A percentile compares a stretch with the other conserved stretches of the same genome.
phyloP scores from a whole-genome alignment of 495 filamentous ascomycete species.

The Cercophora sp. region DNA sequence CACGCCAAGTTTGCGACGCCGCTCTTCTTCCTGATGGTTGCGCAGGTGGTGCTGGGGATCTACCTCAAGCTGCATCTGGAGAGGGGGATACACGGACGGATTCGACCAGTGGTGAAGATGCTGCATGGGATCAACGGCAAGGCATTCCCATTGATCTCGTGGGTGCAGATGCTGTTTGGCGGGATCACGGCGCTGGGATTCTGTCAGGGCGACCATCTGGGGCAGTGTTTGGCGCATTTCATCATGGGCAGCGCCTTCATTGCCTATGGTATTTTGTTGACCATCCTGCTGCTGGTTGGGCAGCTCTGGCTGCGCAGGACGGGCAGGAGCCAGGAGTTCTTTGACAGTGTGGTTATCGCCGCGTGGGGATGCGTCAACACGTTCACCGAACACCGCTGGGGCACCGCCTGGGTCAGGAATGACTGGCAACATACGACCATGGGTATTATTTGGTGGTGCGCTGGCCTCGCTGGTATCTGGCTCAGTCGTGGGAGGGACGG shows the following conservation, averaged over 20 bases:
- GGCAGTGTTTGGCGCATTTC: slow-evolving; percentile 94
- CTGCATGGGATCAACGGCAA: slow-evolving; percentile 83
- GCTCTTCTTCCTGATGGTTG: slow-evolving; percentile 72
- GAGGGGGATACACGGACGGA: slow-evolving; percentile 72
- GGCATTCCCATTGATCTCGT: slow-evolving; percentile 76
- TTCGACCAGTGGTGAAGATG: slow-evolving; percentile 67
- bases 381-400: slow-evolving; percentile 97
- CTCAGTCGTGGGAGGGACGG: slow-evolving; percentile 77
- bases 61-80: slow-evolving; percentile 89
- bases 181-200: slow-evolving; percentile 93
- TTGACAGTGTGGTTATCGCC: slow-evolving; percentile 85
- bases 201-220: slow-evolving; percentile 84
- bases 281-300: slow-evolving; percentile 80
- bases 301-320: slow-evolving; percentile 82
- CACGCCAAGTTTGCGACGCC: slow-evolving; percentile 77
- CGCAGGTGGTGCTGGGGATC: slow-evolving; percentile 74
- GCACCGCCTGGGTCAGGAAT: slow-evolving; percentile 81
- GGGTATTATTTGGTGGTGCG: slow-evolving; percentile 97
- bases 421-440: slow-evolving; percentile 96
- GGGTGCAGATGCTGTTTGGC: slow-evolving; percentile 96
- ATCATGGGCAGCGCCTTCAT: slow-evolving; percentile 99
- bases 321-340: slow-evolving; percentile 93
- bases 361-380: slow-evolving; percentile 96
- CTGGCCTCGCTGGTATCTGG: slow-evolving; percentile 90
- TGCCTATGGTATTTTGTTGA: slow-evolving; percentile 83